These are phyloP conservation scores for Teratosphaeria destructans DNA, from an alignment of 2,329 filamentous ascomycete species.

Conservation along the genomic window DNA sequence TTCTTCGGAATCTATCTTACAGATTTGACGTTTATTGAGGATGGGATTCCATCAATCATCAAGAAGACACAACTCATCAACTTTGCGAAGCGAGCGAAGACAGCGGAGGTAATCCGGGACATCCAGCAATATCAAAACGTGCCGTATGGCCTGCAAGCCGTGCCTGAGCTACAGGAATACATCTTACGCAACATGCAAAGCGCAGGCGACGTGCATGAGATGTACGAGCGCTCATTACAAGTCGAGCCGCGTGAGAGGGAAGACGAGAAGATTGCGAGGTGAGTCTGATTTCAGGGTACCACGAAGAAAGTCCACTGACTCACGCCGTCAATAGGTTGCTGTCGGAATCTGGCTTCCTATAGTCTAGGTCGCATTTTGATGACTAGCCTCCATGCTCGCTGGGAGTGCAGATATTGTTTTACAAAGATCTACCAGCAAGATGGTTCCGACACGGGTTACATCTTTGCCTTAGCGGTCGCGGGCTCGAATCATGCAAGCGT, in stretches of 20 bases:
- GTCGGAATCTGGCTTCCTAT: constrained; percentile 46
- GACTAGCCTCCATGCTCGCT: background rate
- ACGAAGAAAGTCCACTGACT: background rate
- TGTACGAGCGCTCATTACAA: constrained; percentile 94
- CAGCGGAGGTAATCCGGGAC: constrained; percentile 93
- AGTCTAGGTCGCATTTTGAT: constrained; percentile 6
- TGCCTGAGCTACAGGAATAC: constrained; percentile 90
- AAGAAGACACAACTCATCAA: constrained; percentile 97
- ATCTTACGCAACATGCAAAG: constrained; percentile 93
- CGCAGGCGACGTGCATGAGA: constrained; percentile 93
- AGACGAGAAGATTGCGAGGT: constrained; percentile 99
- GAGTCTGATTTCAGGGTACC: constrained; percentile 24
- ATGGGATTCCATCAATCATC: constrained; percentile 90
- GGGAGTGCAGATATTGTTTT: background rate
- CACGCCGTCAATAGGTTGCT: constrained; percentile 31
- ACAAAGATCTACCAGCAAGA: background rate
- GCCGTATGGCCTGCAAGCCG: constrained; percentile 82
- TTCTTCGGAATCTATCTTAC: constrained; percentile 99
- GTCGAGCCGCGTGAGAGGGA: constrained; percentile 93
- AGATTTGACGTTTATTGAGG: constrained; percentile 95
- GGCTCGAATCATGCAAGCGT: background rate
- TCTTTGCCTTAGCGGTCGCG: background rate
- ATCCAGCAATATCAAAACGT: constrained; percentile 99
- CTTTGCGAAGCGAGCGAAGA: constrained; percentile 96
- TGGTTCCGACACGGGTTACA: background rate